phyloP scores from a whole-genome alignment of 768 basidiomycete genomes.

The Omphalotus guepiniiformis region DNA sequence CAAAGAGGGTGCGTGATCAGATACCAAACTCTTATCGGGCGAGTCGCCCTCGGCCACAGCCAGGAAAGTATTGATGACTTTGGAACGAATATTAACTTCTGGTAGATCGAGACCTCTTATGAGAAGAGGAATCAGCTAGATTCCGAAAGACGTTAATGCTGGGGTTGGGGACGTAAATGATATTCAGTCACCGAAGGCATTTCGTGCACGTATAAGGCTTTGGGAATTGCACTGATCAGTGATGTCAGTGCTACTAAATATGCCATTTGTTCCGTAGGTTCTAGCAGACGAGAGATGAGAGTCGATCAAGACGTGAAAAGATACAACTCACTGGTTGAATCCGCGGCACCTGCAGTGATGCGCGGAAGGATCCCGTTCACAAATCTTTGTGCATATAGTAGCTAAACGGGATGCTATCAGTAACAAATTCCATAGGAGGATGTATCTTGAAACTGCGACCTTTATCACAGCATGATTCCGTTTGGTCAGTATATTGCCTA shows the following conservation, averaged over 20 bases:
- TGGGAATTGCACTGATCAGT: constrained; percentile 76
- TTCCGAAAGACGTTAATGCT: not conserved
- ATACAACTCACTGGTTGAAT: constrained; percentile 41
- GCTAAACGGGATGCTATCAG: constrained; percentile 32
- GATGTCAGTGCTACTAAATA: constrained; percentile 82
- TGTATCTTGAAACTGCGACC: constrained; percentile 44
- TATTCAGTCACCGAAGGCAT: constrained; percentile 47
- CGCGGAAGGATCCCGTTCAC: constrained; percentile 68
- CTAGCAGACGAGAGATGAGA: constrained; percentile 26
- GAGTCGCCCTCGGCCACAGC: constrained; percentile 61
- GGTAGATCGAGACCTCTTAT: constrained; percentile 80
- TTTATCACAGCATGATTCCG: constrained; percentile 72
- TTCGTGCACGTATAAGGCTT: constrained; percentile 64
- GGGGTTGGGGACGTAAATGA: not conserved
- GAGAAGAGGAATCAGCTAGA: constrained; percentile 83
- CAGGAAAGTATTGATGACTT: constrained; percentile 77
- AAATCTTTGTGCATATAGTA: constrained; percentile 73
- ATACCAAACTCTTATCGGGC: constrained; percentile 43
- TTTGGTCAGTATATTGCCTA: constrained; percentile 69
- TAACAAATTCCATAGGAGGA: not conserved
- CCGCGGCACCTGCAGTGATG: constrained; percentile 64
- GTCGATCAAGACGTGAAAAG: not conserved
- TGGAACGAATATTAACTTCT: constrained; percentile 66
- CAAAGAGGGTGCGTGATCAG: constrained; percentile 69
- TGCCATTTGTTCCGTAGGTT: constrained; percentile 51